Evolutionary conservation across 768 basidiomycete genomes (phyloP).

Genomic region (Rhizopogon vulgaris): DNA sequence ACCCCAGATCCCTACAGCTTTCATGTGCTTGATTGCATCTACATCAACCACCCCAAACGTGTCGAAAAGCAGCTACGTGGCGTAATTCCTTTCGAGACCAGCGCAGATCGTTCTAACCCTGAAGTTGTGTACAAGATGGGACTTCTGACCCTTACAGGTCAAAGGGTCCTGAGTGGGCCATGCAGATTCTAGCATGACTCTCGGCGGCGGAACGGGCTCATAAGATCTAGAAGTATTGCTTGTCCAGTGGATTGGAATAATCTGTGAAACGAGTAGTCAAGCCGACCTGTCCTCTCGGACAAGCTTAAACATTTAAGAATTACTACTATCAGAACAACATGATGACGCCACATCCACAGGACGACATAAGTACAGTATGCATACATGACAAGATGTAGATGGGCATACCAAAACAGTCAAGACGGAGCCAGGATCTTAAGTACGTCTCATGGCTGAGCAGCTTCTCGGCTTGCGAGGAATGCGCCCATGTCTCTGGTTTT

Average conservation of each 20-base stretch:
- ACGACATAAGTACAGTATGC: not conserved
- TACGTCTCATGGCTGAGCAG: conserved; percentile 9
- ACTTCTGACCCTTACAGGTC: not conserved
- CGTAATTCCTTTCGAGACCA: not conserved
- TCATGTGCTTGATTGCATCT: not conserved
- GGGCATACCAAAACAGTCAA: not conserved
- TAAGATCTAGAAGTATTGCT: too few species aligned
- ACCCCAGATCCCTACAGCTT: not conserved
- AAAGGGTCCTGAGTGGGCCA: not conserved
- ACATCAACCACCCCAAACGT: not conserved
- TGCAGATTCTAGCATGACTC: not conserved
- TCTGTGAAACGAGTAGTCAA: not conserved
- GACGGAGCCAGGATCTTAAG: not conserved
- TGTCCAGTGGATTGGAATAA: too few species aligned
- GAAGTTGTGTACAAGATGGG: not conserved
- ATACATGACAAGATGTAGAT: not conserved
- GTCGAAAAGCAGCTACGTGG: not conserved
- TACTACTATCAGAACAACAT: not conserved
- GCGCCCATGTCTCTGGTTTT: conserved; percentile 33
- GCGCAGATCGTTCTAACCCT: not conserved
- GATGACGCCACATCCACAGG: not conserved
- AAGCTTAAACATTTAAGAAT: not conserved
- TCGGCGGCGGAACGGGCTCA: not conserved
- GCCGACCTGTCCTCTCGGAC: not conserved
- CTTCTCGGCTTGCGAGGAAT: conserved; percentile 35